phyloP scores from a whole-genome alignment of 2,329 filamentous ascomycete genomes.

The Ophiostoma angusticollis region DNA sequence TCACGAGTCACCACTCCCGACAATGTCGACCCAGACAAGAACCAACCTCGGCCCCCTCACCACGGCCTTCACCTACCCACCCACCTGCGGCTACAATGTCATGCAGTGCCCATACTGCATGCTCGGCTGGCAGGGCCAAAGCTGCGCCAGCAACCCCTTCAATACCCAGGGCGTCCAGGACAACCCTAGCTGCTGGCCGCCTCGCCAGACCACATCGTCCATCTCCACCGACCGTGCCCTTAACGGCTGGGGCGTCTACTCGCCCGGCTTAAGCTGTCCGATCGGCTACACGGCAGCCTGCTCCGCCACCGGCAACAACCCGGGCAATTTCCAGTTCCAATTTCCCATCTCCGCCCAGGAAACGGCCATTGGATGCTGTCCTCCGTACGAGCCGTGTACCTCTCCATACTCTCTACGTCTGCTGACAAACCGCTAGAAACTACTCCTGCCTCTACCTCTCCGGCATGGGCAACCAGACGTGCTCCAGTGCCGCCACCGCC shows the following conservation, averaged over 20 bases:
- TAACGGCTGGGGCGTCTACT: slow-evolving; percentile 15
- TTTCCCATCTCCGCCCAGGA: slow-evolving; percentile 18
- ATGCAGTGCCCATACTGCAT: slow-evolving; percentile 12
- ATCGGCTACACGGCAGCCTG: slow-evolving; percentile 14
- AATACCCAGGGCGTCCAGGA: slow-evolving; percentile 9
- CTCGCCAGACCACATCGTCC: slow-evolving; percentile 2
- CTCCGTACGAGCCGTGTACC: slow-evolving; percentile 9
- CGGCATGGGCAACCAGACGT: slow-evolving; percentile 8
- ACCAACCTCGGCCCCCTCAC: slow-evolving; percentile 14
- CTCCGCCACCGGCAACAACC: slow-evolving; percentile 10
- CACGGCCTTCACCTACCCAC: slow-evolving; percentile 12
- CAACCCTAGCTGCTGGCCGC: slow-evolving; percentile 15
- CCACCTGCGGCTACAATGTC: slow-evolving; percentile 14
- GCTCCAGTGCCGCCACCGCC: slow-evolving; percentile 6
- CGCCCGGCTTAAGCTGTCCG: slow-evolving; percentile 14
- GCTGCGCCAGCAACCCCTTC: slow-evolving; percentile 9
- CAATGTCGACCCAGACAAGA: not conserved
- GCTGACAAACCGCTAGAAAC: slow-evolving; percentile 10
- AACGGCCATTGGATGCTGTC: slow-evolving; percentile 23
- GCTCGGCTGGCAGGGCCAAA: slow-evolving; percentile 13
- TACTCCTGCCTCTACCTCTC: slow-evolving; percentile 9
- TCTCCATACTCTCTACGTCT: not conserved
- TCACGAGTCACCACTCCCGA: too few relatives aligned
- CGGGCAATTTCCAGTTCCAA: slow-evolving; percentile 17
- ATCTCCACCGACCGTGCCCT: slow-evolving; percentile 7